Evolutionary conservation across 257 asterid genomes (phyloP), one percentile per base, ranked within the genome.

Genomic region (Parsonsia alboflavescens): DNA sequence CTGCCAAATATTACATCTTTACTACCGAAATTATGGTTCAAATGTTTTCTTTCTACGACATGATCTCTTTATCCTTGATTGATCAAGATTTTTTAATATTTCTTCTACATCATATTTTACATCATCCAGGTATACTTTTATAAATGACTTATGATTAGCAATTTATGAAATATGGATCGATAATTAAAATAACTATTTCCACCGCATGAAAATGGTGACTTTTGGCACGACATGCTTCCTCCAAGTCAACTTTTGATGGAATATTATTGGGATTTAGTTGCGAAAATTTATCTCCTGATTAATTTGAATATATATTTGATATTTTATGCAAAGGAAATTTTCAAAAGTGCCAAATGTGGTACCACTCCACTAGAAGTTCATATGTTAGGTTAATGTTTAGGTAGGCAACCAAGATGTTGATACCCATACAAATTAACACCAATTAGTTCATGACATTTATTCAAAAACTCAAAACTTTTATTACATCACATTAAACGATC

Each of bases 341-440:
- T 39, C n/a, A n/a, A 62, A 63, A 58, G 19, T 64, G 67, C 44
- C 76, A 76, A 76, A 70, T 70, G 65, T 70, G 54, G 45, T 42
- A 44, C 57, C 70, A 68, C 33, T 45, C n/a, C n/a, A n/a, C n/a
- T n/a, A 64, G 16, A 75, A 67, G 24, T 71, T n/a, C n/a, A 24
- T 63, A 44, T 71, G 46, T 70, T 59, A 48, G 79, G 78, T 77
- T 70, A 71, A n/a, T n/a, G n/a, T 59, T 81, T 61, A 15, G 77
- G 80, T 82, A 74, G 82, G 77, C 81, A 42, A 83, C 77, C 88
- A 59, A 82, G 82, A 68, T 72, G 50, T 65, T 65, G 54, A 81
- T 84, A n/a, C n/a, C n/a, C n/a, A n/a, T n/a, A n/a, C n/a, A n/a
- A n/a, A n/a, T n/a, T n/a, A n/a, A n/a, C n/a, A n/a, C n/a, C n/a